A percentile compares a stretch with the other conserved stretches of the same genome.
phyloP scores from a whole-genome alignment of 306 rosid species.

The Luffa aegyptiaca region DNA sequence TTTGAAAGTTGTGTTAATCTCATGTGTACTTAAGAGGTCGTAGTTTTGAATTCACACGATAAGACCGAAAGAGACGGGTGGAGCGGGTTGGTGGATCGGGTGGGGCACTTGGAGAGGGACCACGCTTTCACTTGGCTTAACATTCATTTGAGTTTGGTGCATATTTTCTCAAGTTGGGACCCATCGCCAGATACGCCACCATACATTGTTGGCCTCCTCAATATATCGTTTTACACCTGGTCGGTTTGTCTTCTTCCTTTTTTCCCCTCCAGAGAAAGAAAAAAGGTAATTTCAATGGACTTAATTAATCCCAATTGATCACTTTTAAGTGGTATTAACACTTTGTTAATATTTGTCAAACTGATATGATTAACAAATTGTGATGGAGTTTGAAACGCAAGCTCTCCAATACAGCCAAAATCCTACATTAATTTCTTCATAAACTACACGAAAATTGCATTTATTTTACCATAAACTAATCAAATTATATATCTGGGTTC shows the following conservation, averaged over 20 bases:
- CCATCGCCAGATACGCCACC: slow-evolving; percentile 12
- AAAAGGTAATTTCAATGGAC: not conserved
- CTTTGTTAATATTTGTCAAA: not conserved
- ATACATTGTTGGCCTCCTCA: not conserved
- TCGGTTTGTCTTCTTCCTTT: slow-evolving; percentile 4
- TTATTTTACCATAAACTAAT: not conserved
- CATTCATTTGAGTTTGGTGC: slow-evolving; percentile 4
- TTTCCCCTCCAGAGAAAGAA: not conserved
- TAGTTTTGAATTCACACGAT: not conserved
- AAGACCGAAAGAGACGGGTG: not conserved
- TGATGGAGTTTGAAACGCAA: not conserved
- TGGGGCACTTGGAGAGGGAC: not conserved
- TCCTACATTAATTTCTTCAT: not conserved
- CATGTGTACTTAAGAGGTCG: not conserved
- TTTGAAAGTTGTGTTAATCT: not conserved
- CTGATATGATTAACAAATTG: not conserved
- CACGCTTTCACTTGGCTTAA: not conserved
- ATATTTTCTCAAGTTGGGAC: not conserved
- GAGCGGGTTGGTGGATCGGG: not conserved
- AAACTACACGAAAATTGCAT: not conserved
- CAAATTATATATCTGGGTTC: not conserved
- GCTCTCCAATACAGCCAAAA: not conserved
- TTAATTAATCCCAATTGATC: not conserved
- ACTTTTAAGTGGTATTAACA: not conserved
- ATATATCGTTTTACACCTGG: slow-evolving; percentile 6